These are phyloP conservation scores for Citrus unshiu DNA, from an alignment of 345 rosid genomes.

Conservation along the genomic window DNA sequence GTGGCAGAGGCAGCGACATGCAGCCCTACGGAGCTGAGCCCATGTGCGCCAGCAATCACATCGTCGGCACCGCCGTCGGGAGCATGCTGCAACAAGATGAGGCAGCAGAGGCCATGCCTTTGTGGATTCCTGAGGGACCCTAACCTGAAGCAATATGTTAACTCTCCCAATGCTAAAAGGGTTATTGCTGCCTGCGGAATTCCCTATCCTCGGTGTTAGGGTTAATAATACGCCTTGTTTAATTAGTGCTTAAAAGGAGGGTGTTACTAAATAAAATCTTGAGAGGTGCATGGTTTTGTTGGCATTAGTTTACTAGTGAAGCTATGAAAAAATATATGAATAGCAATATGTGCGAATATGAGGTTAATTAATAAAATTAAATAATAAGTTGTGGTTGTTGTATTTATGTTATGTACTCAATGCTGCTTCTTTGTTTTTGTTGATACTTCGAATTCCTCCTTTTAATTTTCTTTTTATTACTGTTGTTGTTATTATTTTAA, in stretches of 20 bases:
- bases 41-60: conserved; percentile 42
- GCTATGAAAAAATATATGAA: background rate
- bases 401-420: background rate
- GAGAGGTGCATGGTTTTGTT: background rate
- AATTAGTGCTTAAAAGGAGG: too few relatives aligned
- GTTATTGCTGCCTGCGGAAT: conserved; percentile 44
- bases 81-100: conserved; percentile 53
- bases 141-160: conserved; percentile 27
- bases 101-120: conserved; percentile 60
- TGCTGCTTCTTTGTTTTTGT: background rate
- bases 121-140: conserved; percentile 59
- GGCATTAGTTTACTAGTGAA: background rate
- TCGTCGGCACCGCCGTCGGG: conserved; percentile 34
- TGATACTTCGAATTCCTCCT: too few relatives aligned
- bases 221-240: background rate
- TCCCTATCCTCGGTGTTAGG: conserved; percentile 46
- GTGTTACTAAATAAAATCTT: background rate
- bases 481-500: too few relatives aligned
- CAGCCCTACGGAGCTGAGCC: conserved; percentile 42
- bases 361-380: background rate
- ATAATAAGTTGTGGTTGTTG: background rate
- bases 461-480: too few relatives aligned
- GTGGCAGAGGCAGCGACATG: conserved; percentile 47
- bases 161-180: conserved; percentile 47
- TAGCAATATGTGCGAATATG: background rate